Evolutionary conservation across 2,329 filamentous ascomycete species (phyloP), one percentile per base, ranked within the genome.

Genomic region (Penicillium freii): DNA sequence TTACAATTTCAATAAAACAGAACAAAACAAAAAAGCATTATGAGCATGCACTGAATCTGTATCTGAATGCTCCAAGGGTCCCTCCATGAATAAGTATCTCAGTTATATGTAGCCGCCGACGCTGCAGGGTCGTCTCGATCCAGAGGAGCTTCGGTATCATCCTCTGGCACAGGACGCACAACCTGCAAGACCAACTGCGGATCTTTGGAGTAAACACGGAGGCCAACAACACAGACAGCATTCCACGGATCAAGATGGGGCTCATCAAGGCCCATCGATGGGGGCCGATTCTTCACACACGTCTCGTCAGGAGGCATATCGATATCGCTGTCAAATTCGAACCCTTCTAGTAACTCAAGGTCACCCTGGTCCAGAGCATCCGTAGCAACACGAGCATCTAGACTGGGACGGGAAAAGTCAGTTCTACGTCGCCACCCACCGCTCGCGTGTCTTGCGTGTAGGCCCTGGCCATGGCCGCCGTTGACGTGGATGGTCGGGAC

Each of bases 191-290:
- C 78, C 36, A 85, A 77, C 42, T 71, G 68, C 6, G 72, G 73
- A 59, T 83, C 80, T 58, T 82, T 78, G 10, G 78, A 80, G 64
- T 84, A 86, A 0, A 87, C 83, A 6, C 82, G 75, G 31, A 87
- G 68, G 0, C 84, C 84, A 5, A 86, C 78, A 17, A 86, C 82
- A 59, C 82, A 84, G 1, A 85, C 78, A 0, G 84, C 84, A 63
- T 86, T 85, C 84, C 84, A 87, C 0, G 82, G 82, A 58, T 75
- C 71, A 13, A 44, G 58, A 58, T 21, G 56, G 51, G 45, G 55
- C 15, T 51, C 58, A 4, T 64, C 54, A 6, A 46, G 5, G 1
- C 54, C 44, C 2, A 31, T 33, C 8, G 52, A 51, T 2, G 53
- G 51, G 9, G 31, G 38, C 1, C 19, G 56, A 3, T 43, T 51